These are phyloP conservation scores for Eremochloa ophiuroides DNA, from an alignment of 176 grass and related monocot species.

Conservation along the genomic window DNA sequence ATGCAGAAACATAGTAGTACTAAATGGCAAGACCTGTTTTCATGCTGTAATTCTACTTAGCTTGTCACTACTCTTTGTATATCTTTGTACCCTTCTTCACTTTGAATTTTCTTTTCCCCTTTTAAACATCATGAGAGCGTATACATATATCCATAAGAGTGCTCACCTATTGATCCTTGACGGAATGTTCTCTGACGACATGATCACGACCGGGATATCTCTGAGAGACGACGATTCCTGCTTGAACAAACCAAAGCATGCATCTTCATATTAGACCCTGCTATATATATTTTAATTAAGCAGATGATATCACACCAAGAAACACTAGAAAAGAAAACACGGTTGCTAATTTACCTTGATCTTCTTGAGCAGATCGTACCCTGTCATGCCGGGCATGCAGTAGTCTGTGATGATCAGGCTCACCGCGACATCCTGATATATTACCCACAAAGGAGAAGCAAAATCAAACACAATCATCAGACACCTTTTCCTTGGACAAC, in stretches of 20 bases:
- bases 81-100: not conserved
- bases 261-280: too few relatives aligned
- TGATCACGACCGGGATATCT: too few relatives aligned
- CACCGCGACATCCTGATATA: conserved; percentile 60
- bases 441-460: not conserved
- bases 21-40: not conserved
- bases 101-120: not conserved
- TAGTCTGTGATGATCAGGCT: conserved; percentile 97
- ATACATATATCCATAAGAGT: too few relatives aligned
- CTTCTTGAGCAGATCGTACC: conserved; percentile 91
- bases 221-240: too few relatives aligned
- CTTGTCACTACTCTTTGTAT: not conserved
- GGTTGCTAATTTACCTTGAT: conserved; percentile 53
- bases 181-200: too few relatives aligned
- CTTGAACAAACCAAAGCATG: too few relatives aligned
- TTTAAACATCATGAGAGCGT: not conserved
- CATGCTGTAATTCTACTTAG: not conserved
- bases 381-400: conserved; percentile 96
- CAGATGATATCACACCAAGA: too few relatives aligned
- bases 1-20: too few relatives aligned
- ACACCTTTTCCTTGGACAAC: conserved; percentile 8
- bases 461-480: not conserved
- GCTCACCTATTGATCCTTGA: too few relatives aligned
- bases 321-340: not conserved
- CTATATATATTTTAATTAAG: too few relatives aligned